Evolutionary conservation across 192 early-diverging fungal species (phyloP).

Genomic region (Coemansia sp.): DNA sequence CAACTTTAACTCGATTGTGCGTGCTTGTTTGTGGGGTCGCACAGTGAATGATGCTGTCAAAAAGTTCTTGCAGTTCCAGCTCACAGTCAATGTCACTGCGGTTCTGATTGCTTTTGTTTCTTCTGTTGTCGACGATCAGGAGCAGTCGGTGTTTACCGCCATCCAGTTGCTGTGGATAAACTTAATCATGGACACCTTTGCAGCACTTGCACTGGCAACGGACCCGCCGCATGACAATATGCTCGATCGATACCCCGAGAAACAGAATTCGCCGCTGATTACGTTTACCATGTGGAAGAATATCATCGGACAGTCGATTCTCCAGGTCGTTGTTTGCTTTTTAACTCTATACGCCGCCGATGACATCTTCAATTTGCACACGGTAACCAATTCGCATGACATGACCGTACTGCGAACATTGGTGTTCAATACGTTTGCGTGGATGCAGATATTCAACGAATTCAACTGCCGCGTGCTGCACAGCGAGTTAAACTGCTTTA

Average conservation of each 20-base stretch:
- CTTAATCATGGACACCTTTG: constrained; percentile 99
- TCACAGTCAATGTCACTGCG: constrained; percentile 95
- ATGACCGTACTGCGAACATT: constrained; percentile 67
- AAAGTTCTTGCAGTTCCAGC: constrained; percentile 99
- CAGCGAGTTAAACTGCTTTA: constrained; percentile 85
- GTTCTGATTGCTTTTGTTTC: constrained; percentile 80
- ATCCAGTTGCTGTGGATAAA: constrained; percentile 99
- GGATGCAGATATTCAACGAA: constrained; percentile 88
- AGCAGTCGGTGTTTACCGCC: constrained; percentile 88
- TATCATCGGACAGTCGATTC: constrained; percentile 88
- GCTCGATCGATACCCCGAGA: constrained; percentile 83
- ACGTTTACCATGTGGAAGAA: constrained; percentile 93
- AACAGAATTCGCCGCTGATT: constrained; percentile 80
- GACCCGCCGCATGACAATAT: constrained; percentile 87
- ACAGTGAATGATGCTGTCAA: constrained; percentile 95
- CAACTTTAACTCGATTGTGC: constrained; percentile 96
- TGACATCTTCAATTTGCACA: constrained; percentile 62
- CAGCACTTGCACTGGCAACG: constrained; percentile 94
- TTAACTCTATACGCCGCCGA: constrained; percentile 69
- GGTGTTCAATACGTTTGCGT: constrained; percentile 93
- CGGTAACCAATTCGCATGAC: constrained; percentile 38
- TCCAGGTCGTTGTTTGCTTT: constrained; percentile 83
- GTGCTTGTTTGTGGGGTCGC: constrained; percentile 97
- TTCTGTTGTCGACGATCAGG: constrained; percentile 60
- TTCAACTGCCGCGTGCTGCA: constrained; percentile 81